Percentiles rank a stretch among this genome's conserved stretches.
Evolutionary conservation across 805 yeast genomes (phyloP).

Genomic region (Metschnikowia continentalis): DNA sequence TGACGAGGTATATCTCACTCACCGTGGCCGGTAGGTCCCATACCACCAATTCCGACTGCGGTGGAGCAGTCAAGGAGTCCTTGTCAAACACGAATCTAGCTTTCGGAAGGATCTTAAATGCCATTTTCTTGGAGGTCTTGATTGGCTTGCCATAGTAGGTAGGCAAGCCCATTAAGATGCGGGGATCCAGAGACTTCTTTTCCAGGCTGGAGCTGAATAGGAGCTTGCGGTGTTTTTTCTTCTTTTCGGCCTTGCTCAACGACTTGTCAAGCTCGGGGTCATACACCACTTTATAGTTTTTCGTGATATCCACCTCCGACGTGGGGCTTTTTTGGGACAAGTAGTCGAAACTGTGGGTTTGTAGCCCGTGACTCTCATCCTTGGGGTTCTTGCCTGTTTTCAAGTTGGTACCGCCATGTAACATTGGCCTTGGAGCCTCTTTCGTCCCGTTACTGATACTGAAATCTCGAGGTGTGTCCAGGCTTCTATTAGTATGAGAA

Average conservation of each 20-base stretch:
- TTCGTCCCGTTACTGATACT: background rate
- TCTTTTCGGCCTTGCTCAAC: constrained; percentile 30
- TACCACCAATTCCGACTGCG: constrained; percentile 63
- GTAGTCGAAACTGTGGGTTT: constrained; percentile 25
- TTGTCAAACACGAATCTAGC: constrained; percentile 55
- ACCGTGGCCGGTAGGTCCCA: constrained; percentile 60
- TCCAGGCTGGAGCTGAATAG: constrained; percentile 28
- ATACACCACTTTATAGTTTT: constrained; percentile 43
- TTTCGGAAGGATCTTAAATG: constrained; percentile 40
- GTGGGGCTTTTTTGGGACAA: constrained; percentile 10
- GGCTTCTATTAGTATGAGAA: background rate
- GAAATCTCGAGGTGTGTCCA: background rate
- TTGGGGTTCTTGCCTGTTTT: constrained; percentile 29
- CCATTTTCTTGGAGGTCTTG: constrained; percentile 38
- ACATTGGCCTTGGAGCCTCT: background rate
- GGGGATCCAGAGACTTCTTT: constrained; percentile 37
- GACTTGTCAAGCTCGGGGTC: constrained; percentile 44
- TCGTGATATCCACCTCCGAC: constrained; percentile 15
- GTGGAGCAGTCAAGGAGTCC: constrained; percentile 71
- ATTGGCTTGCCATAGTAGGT: constrained; percentile 35
- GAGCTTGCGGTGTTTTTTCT: constrained; percentile 35
- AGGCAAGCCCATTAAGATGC: constrained; percentile 22
- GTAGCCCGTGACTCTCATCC: constrained; percentile 27
- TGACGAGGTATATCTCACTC: constrained; percentile 41
- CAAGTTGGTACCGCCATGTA: constrained; percentile 29